phyloP scores from a whole-genome alignment of 208 protist genomes.

The Trypanosoma cruzi region DNA sequence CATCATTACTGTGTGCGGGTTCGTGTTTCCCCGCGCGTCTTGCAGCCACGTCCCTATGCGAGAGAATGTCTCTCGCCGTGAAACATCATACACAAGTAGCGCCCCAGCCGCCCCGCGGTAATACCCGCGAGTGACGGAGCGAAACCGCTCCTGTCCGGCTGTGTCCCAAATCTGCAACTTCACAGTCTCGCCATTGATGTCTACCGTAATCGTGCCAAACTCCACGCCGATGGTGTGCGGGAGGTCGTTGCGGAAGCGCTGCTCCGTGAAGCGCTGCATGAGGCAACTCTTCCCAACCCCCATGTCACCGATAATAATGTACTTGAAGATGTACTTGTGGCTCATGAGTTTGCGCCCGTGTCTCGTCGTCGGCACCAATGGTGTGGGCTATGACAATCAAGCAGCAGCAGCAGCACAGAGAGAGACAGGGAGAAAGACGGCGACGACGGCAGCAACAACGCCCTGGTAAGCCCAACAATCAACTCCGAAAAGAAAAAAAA shows the following conservation, averaged over 20 bases:
- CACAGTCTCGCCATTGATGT: slow-evolving; percentile 94
- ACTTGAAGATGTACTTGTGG: slow-evolving; percentile 98
- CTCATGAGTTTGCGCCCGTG: slow-evolving; percentile 41
- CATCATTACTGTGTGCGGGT: slow-evolving; percentile 84
- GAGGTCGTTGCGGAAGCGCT: slow-evolving; percentile 94
- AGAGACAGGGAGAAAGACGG: too few species aligned
- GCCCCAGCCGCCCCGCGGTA: slow-evolving; percentile 96
- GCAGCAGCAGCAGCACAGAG: too few species aligned
- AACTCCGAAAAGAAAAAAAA: background rate
- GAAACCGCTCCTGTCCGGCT: slow-evolving; percentile 90
- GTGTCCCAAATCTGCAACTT: slow-evolving; percentile 99
- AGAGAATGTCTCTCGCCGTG: slow-evolving; percentile 77
- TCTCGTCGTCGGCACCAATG: too few species aligned
- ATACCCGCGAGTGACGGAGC: slow-evolving; percentile 95
- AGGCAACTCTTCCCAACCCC: slow-evolving; percentile 97
- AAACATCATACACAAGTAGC: slow-evolving; percentile 97
- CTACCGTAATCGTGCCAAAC: slow-evolving; percentile 97
- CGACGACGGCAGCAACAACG: background rate
- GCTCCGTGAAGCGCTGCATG: slow-evolving; percentile 98
- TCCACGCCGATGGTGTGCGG: slow-evolving; percentile 99
- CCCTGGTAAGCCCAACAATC: background rate
- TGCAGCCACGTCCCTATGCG: slow-evolving; percentile 95
- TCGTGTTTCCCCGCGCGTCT: slow-evolving; percentile 93
- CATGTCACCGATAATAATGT: slow-evolving; percentile 98
- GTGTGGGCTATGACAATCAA: too few species aligned